phyloP scores from a whole-genome alignment of 225 moss, liverwort and hornwort genomes.

The Marchantia polymorpha region DNA sequence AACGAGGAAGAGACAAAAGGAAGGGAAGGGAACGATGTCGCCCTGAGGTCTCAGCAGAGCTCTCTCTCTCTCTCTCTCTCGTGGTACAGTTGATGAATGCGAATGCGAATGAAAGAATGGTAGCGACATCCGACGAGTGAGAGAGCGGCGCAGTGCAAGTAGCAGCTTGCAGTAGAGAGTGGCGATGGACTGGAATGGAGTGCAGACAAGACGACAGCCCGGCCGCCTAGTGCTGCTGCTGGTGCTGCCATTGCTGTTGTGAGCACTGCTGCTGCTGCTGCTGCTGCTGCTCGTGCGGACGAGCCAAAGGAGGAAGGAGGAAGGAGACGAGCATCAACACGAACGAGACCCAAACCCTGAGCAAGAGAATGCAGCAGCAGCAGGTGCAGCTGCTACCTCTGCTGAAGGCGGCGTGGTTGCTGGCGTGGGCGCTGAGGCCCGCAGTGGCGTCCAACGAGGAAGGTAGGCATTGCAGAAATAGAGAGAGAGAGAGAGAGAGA shows the following conservation, averaged over 20 bases:
- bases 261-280: background rate
- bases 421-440: slow-evolving; percentile 25
- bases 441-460: slow-evolving; percentile 37
- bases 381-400: background rate
- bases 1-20: no score
- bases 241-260: background rate
- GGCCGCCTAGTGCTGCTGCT: no score
- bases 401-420: slow-evolving; percentile 27
- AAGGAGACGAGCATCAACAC: background rate
- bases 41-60: no score
- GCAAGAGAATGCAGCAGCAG: background rate
- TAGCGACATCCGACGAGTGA: background rate
- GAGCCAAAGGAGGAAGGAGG: no score
- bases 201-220: background rate
- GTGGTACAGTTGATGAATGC: background rate
- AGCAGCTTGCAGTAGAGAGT: no score
- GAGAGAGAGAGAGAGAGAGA: background rate
- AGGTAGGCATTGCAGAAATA: slow-evolving; percentile 8
- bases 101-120: background rate
- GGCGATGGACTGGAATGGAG: background rate
- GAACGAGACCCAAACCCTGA: background rate
- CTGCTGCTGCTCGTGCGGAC: background rate
- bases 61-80: no score
- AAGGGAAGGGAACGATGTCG: background rate
- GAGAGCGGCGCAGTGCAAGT: background rate